These are phyloP conservation scores for Schwanniomyces pseudopolymorphus DNA, from an alignment of 805 yeast genomes.

Conservation along the genomic window DNA sequence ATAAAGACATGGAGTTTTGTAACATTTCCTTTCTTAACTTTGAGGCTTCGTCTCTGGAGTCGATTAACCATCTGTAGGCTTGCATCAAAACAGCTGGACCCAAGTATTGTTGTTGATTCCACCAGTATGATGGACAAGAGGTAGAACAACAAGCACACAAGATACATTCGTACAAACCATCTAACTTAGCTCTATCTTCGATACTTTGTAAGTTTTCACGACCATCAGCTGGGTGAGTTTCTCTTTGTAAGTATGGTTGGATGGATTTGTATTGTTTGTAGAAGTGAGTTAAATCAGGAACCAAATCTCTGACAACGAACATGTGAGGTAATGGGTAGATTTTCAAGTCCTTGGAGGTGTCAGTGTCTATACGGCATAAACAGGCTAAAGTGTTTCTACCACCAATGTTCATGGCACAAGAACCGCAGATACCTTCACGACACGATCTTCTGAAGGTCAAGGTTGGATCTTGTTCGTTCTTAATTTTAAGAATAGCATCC, in stretches of 20 bases:
- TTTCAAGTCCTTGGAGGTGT: slow-evolving; percentile 71
- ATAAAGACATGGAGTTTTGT: slow-evolving; percentile 94
- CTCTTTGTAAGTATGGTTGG: slow-evolving; percentile 93
- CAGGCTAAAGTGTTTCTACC: slow-evolving; percentile 97
- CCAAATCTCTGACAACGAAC: slow-evolving; percentile 95
- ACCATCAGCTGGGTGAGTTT: slow-evolving; percentile 79
- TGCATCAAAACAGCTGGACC: slow-evolving; percentile 99
- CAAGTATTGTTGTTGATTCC: slow-evolving; percentile 98
- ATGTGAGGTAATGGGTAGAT: slow-evolving; percentile 97
- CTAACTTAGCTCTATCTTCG: slow-evolving; percentile 92
- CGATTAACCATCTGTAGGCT: slow-evolving; percentile 98
- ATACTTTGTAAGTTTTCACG: slow-evolving; percentile 88
- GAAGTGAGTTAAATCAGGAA: slow-evolving; percentile 96
- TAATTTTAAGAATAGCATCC: slow-evolving; percentile 91
- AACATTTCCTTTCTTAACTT: slow-evolving; percentile 79
- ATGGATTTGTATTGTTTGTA: slow-evolving; percentile 98
- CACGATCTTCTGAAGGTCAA: slow-evolving; percentile 97
- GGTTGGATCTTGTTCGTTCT: slow-evolving; percentile 94
- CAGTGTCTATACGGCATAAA: slow-evolving; percentile 87
- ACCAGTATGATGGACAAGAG: slow-evolving; percentile 99
- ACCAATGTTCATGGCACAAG: slow-evolving; percentile 99
- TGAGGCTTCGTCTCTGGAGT: slow-evolving; percentile 92
- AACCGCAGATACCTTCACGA: slow-evolving; percentile 99
- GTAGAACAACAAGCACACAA: slow-evolving; percentile 99
- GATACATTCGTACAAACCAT: slow-evolving; percentile 96